A percentile compares a stretch with the other conserved stretches of the same genome.
Evolutionary conservation across 2,329 filamentous ascomycete genomes (phyloP).

Genomic region (Ophiocordyceps unilateralis): DNA sequence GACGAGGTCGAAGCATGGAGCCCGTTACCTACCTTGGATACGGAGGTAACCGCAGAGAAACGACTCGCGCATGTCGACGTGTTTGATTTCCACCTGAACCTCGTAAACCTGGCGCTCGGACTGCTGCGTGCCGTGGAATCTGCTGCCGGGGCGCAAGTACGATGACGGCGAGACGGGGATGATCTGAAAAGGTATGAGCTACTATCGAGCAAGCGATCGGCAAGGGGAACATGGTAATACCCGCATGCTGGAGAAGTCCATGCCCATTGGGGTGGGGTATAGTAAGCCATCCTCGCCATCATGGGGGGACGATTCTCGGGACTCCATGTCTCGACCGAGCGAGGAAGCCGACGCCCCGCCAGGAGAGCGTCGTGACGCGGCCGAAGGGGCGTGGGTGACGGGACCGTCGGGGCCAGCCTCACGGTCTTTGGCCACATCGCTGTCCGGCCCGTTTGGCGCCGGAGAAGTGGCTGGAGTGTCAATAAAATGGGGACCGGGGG

Average conservation of each 20-base stretch:
- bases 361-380: neutral
- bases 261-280: slow-evolving; percentile 18
- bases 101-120: slow-evolving; percentile 89
- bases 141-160: slow-evolving; percentile 71
- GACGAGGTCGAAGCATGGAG: too few species aligned
- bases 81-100: slow-evolving; percentile 91
- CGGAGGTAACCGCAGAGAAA: slow-evolving; percentile 89
- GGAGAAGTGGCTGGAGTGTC: slow-evolving; percentile 17
- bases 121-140: slow-evolving; percentile 78
- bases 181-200: slow-evolving; percentile 27
- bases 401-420: slow-evolving; percentile 5
- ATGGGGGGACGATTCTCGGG: slow-evolving; percentile 8
- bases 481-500: slow-evolving; percentile 21
- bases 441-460: slow-evolving; percentile 12
- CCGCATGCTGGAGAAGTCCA: slow-evolving; percentile 18
- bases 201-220: too few species aligned
- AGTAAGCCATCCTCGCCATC: slow-evolving; percentile 11
- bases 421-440: slow-evolving; percentile 17
- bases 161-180: slow-evolving; percentile 70
- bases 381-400: neutral
- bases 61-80: slow-evolving; percentile 86
- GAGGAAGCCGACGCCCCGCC: slow-evolving; percentile 4
- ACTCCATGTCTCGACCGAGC: slow-evolving; percentile 7
- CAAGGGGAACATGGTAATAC: slow-evolving; percentile 10
- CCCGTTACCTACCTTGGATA: slow-evolving; percentile 60